Base-by-base conservation (phyloP, 2,329 filamentous ascomycete genomes). In the Podosphaera leucotricha region DNA sequence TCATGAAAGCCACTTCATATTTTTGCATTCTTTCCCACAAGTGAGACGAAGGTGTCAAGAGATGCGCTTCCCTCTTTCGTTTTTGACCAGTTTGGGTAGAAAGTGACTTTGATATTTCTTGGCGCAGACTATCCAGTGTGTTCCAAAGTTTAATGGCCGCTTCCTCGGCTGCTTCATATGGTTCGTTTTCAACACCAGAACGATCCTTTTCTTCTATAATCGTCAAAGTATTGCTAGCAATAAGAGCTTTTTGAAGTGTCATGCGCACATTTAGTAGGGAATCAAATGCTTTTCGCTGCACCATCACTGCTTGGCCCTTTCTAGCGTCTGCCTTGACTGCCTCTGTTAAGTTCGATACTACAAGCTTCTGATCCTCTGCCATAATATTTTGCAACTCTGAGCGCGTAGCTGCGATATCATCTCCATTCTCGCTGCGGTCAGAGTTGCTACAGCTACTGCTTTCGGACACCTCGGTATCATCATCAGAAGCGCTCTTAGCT, bases 191-290 rank as follows among this genome's bases (percentile, higher is more conserved):
- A 33, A 50, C 54, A 2, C 60, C 57, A 2, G 66, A 60, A 13
- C 56, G 59, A 3, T 64, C 57, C 2, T 63, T 62, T 2, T 64
- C 57, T 10, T 64, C 60, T 1, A 68, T 52, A 1, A 64, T 57
- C 15, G 68, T 60, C 36, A 92, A 66, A 1, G 84, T 79, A 59
- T 94, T 94, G 21, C 78, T 72, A 0, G 81, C 77, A 15, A 90
- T 71, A 13, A 98, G 63, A 1, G 82, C 84, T 60, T 94, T 95
- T 60, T 98, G 92, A 16, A 98, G 64, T 48, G 87, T 81, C 56
- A 98, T 94, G 18, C 90, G 77, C 13, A 85, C 72, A 61, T 93
- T 92, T 26, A 98, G 70, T 0, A 95, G 71, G 0, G 81, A 74
- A 53, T 95, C 87, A 55, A 93, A 98, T 0, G 78, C 75, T 48